phyloP scores from a whole-genome alignment of 768 basidiomycete genomes.

The Tubosaeta brunneosetosa region DNA sequence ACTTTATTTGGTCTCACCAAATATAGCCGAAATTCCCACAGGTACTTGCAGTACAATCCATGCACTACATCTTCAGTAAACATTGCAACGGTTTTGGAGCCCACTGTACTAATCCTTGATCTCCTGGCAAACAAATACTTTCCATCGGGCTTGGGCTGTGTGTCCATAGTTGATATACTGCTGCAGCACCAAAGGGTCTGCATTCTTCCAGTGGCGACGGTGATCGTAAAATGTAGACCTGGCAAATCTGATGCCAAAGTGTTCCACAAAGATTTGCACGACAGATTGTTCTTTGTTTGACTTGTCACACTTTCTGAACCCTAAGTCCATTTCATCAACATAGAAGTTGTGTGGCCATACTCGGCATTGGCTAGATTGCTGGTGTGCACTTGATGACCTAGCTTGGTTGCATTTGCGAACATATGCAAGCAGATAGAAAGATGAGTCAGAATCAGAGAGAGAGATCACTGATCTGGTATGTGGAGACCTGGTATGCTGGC shows the following conservation, averaged over 20 bases:
- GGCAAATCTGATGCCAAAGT: background rate
- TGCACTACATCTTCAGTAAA: too few relatives aligned
- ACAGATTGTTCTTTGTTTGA: background rate
- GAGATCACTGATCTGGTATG: background rate
- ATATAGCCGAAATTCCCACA: too few relatives aligned
- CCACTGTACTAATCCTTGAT: background rate
- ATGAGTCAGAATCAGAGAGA: background rate
- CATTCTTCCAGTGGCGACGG: background rate
- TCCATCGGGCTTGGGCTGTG: background rate
- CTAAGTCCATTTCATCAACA: background rate
- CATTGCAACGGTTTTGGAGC: too few relatives aligned
- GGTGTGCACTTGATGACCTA: background rate
- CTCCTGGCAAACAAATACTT: background rate
- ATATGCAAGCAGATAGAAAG: background rate
- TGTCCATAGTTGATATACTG: background rate
- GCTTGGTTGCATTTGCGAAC: background rate
- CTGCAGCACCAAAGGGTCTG: rapidly evolving
- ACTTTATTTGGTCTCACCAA: too few relatives aligned
- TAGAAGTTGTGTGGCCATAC: slow-evolving; percentile 1
- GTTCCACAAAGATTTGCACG: background rate
- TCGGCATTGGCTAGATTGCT: background rate
- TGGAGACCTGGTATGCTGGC: too few relatives aligned
- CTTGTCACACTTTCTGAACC: background rate
- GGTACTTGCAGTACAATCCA: too few relatives aligned
- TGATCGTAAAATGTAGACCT: slow-evolving; percentile 1